Conservation (phyloP, 306 rosid species). For the Hippophae tibetana region DNA sequence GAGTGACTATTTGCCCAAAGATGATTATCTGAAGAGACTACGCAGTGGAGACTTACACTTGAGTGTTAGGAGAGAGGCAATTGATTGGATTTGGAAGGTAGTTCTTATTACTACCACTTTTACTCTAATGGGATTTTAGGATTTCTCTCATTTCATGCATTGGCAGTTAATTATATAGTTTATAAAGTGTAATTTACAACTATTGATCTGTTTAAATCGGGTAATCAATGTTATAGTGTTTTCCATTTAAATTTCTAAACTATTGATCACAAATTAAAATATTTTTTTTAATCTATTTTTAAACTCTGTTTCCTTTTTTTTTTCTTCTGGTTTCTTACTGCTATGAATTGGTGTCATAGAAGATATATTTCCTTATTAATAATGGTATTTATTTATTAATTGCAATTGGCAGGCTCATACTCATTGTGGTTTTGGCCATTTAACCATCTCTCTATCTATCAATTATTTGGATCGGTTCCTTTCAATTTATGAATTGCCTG, state of each 20-base stretch:
- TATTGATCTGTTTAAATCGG: too few species aligned
- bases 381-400: slow-evolving; percentile 9
- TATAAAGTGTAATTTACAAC: too few species aligned
- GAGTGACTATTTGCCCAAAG: slow-evolving; percentile 43
- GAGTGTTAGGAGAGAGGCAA: slow-evolving; percentile 48
- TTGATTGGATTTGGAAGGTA: slow-evolving; percentile 87
- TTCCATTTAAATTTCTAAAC: too few species aligned
- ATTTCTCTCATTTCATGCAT: slow-evolving; percentile 16
- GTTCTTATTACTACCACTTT: slow-evolving; percentile 4
- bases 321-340: neutral
- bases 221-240: too few species aligned
- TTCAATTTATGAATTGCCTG: slow-evolving; percentile 43
- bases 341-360: too few species aligned
- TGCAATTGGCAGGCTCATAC: slow-evolving; percentile 54
- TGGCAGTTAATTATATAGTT: slow-evolving; percentile 4
- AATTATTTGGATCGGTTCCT: slow-evolving; percentile 82
- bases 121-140: slow-evolving; percentile 15
- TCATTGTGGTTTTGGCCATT: slow-evolving; percentile 46
- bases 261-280: too few species aligned
- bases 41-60: slow-evolving; percentile 58
- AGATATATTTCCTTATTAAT: neutral
- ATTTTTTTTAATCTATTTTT: neutral
- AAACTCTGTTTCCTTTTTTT: neutral
- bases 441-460: slow-evolving; percentile 42
- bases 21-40: slow-evolving; percentile 53